Evolutionary conservation across 257 asterid species (phyloP), one percentile per base, ranked within the genome.

Genomic region (Solanum verrucosum): DNA sequence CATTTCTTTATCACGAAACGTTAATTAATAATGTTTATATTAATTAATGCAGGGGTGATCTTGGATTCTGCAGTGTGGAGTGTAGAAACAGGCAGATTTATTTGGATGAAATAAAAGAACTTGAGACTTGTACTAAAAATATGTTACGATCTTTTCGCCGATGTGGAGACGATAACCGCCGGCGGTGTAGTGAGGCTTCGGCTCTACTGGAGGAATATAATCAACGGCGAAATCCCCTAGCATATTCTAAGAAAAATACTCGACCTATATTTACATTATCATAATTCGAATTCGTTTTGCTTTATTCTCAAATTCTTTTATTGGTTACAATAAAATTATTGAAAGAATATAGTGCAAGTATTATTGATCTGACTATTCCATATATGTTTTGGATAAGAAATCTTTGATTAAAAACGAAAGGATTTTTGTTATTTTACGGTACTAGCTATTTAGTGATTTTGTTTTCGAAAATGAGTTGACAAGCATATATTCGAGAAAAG

Each of bases 81-180:
- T 95, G 98, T 67, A 92, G 98, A 90, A 92, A 91, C 72, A 88
- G 96, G 90, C 95, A 94, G 86, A 93, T 95, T n/a, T 92, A 91
- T 86, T 27, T 93, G 87, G 96, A 95, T 70, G 98, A 95, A 87
- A 90, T 88, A 20, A 92, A 85, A 88, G 95, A 95, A 38, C 44
- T 92, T 21, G 97, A 95, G 70, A 88, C 34, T 27, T 90, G 91
- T 5, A 89, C 93, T 16, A 90, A 90, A 74, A 89, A 87, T 82
- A 84, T 90, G 4, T 65, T 94, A 40, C 85, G 90, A 12, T 88
- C 91, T 59, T 87, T 89, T 89, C 91, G 93, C 84, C 92, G 89
- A 18, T 74, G 87, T 31, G 86, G 88, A 7, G 90, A 82, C 34
- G 87, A 91, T 60, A 90, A 90, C 1, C 93, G 93, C 1, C 93